phyloP scores from a whole-genome alignment of 208 protist genomes.

The Tritrichomonas musculus region DNA sequence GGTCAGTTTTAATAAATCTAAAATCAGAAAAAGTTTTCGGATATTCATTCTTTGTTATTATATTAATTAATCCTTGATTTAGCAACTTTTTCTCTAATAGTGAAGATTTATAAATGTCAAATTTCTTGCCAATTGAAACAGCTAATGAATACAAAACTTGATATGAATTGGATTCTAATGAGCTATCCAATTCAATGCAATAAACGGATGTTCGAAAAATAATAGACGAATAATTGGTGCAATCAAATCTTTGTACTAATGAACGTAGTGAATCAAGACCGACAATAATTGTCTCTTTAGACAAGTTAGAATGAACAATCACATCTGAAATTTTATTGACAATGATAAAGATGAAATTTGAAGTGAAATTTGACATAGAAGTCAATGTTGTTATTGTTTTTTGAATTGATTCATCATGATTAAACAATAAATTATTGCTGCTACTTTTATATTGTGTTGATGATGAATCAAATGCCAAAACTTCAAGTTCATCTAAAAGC shows the following conservation, averaged over 20 bases:
- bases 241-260: neutral
- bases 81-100: neutral
- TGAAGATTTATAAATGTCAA: neutral
- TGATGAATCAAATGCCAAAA: too few relatives aligned
- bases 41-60: neutral
- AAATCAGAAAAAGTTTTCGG: neutral
- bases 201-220: neutral
- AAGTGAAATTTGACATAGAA: neutral
- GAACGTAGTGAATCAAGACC: neutral
- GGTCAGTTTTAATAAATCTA: neutral
- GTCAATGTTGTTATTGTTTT: neutral
- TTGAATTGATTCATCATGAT: too few relatives aligned
- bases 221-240: neutral
- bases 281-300: neutral
- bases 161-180: neutral
- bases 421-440: too few relatives aligned
- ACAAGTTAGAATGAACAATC: neutral
- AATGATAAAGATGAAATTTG: constrained; percentile 12
- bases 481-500: neutral
- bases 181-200: too few relatives aligned
- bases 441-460: neutral
- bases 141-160: constrained; percentile 33
- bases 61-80: neutral
- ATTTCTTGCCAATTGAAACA: neutral
- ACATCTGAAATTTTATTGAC: neutral